Conservation (phyloP, 2,329 filamentous ascomycete species). For the Calonectria pseudoturangicola region DNA sequence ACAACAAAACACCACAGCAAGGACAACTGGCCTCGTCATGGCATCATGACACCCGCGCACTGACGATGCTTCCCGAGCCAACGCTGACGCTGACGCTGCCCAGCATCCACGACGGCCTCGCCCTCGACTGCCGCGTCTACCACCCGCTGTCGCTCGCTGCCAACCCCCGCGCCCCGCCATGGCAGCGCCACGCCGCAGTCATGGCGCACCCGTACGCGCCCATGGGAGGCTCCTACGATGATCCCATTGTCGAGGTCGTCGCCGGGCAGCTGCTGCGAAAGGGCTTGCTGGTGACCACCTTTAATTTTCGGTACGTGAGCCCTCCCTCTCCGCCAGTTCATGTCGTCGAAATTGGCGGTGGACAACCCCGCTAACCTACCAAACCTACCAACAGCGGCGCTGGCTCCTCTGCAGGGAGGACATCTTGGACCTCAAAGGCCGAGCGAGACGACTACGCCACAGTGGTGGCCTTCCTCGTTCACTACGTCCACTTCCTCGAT, state of each 20-base stretch:
- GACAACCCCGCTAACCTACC: constrained; percentile 8
- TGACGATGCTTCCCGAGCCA: constrained; percentile 74
- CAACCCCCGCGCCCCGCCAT: constrained; percentile 59
- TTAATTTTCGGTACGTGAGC: constrained; percentile 87
- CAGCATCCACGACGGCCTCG: constrained; percentile 85
- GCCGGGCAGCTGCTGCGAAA: constrained; percentile 78
- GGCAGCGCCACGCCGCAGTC: constrained; percentile 74
- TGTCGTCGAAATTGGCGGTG: neutral
- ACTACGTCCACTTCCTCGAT: constrained; percentile 80
- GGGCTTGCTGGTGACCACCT: constrained; percentile 87
- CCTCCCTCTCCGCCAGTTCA: neutral
- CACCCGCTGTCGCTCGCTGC: constrained; percentile 73
- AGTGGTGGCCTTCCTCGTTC: constrained; percentile 85
- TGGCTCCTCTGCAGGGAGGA: constrained; percentile 82
- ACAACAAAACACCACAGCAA: neutral
- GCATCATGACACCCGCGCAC: constrained; percentile 56
- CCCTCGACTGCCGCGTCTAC: constrained; percentile 89
- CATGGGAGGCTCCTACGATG: constrained; percentile 89
- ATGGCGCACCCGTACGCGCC: constrained; percentile 94
- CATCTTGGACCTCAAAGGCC: constrained; percentile 89
- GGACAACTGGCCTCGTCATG: neutral
- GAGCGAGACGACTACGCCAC: constrained; percentile 90
- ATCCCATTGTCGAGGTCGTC: constrained; percentile 83
- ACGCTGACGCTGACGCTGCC: constrained; percentile 84
- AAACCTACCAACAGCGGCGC: constrained; percentile 78